Percentiles rank a stretch among this genome's conserved stretches.
These are phyloP conservation scores for Trichomonas tenax DNA, from an alignment of 208 protist species.

Conservation along the genomic window DNA sequence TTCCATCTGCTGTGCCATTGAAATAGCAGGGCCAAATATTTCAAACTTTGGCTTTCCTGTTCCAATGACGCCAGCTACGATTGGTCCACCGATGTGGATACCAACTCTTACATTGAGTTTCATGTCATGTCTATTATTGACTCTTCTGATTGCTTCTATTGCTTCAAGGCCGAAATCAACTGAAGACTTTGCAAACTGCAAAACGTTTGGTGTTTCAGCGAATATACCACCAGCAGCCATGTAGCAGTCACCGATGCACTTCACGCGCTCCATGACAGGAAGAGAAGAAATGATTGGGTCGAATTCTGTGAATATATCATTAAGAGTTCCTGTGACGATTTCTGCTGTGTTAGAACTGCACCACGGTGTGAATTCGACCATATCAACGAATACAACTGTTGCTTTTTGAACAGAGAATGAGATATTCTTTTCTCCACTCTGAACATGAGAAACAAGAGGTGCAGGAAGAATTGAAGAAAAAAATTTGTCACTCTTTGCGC, in stretches of 20 bases:
- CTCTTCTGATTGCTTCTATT: neutral
- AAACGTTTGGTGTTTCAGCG: neutral
- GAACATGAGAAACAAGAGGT: neutral
- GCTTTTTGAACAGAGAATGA: neutral
- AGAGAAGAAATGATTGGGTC: neutral
- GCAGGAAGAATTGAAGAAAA: neutral
- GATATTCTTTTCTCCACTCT: neutral
- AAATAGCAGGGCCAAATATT: neutral
- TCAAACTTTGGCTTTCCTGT: conserved; percentile 11
- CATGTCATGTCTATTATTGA: neutral
- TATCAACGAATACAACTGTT: neutral
- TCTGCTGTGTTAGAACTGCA: neutral
- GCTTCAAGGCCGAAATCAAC: neutral
- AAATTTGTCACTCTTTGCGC: neutral
- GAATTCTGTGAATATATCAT: neutral
- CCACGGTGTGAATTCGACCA: neutral
- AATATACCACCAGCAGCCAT: conserved; percentile 3
- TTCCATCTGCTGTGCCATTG: neutral
- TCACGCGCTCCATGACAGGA: neutral
- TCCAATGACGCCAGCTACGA: neutral
- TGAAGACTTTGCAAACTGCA: neutral
- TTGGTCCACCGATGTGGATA: neutral
- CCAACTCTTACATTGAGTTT: neutral
- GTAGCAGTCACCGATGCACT: conserved; percentile 3
- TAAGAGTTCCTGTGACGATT: neutral